Conservation (phyloP, 441 rosid genomes). For the Erodium texanum region DNA sequence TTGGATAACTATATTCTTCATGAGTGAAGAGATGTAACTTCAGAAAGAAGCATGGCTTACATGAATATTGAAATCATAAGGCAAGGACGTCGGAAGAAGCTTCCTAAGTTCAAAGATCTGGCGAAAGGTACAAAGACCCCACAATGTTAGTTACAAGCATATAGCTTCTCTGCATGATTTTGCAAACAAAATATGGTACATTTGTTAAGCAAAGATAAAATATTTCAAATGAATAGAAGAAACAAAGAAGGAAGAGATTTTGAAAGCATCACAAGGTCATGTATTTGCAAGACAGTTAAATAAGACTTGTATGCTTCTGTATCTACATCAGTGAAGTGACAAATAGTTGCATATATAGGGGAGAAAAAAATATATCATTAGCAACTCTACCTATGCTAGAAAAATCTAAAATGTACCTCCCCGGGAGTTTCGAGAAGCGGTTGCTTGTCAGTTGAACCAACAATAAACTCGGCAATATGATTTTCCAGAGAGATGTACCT, state of each 20-base stretch:
- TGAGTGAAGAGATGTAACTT: background rate
- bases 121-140: conserved; percentile 14
- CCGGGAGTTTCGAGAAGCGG: conserved; percentile 88
- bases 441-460: conserved; percentile 70
- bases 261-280: background rate
- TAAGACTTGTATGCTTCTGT: background rate
- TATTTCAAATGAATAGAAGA: background rate
- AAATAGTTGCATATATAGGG: background rate
- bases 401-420: conserved; percentile 37
- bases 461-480: conserved; percentile 47
- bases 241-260: background rate
- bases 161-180: background rate
- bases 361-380: background rate
- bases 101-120: conserved; percentile 84
- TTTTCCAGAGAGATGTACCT: conserved; percentile 50
- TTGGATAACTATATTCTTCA: conserved; percentile 2
- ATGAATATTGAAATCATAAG: conserved; percentile 84
- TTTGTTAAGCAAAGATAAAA: background rate
- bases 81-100: conserved; percentile 60
- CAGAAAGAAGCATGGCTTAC: conserved; percentile 32
- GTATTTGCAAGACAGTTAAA: background rate
- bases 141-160: background rate
- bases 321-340: background rate
- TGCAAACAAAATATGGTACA: background rate
- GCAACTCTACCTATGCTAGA: conserved; percentile 5